phyloP scores from a whole-genome alignment of 176 grass and related monocot genomes.

The Pontederia paniculata region DNA sequence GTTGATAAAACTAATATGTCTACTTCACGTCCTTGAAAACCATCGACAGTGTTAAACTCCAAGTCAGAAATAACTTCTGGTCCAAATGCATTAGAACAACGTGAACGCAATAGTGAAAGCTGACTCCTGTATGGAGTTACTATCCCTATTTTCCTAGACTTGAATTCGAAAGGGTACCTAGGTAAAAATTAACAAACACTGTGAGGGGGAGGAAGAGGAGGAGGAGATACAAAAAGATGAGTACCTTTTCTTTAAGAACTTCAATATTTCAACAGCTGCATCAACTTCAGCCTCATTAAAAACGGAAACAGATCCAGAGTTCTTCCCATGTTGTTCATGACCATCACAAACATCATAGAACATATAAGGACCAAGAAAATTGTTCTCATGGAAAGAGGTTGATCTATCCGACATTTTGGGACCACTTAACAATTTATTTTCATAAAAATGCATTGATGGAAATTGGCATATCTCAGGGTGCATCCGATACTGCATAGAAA shows the following conservation, averaged over 20 bases:
- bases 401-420: slow-evolving; percentile 44
- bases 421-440: slow-evolving; percentile 88
- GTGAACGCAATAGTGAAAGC: slow-evolving; percentile 66
- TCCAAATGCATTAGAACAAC: slow-evolving; percentile 59
- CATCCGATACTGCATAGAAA: slow-evolving; percentile 77
- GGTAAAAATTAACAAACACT: slow-evolving; percentile 26
- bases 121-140: slow-evolving; percentile 95
- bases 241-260: slow-evolving; percentile 67
- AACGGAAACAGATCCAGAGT: slow-evolving; percentile 61
- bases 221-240: slow-evolving; percentile 1
- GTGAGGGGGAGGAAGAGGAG: not conserved
- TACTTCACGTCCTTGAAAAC: slow-evolving; percentile 98
- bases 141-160: slow-evolving; percentile 63
- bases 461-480: slow-evolving; percentile 95
- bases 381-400: slow-evolving; percentile 58
- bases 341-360: slow-evolving; percentile 91
- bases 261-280: slow-evolving; percentile 60
- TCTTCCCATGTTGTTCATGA: slow-evolving; percentile 50
- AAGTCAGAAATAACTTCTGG: slow-evolving; percentile 72
- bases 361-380: slow-evolving; percentile 81
- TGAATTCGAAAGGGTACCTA: slow-evolving; percentile 73
- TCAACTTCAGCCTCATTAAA: slow-evolving; percentile 80
- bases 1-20: slow-evolving; percentile 91
- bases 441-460: slow-evolving; percentile 89
- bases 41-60: slow-evolving; percentile 94